These are phyloP conservation scores for Pyrenophora seminiperda DNA, from an alignment of 2,329 filamentous ascomycete species.

Conservation along the genomic window DNA sequence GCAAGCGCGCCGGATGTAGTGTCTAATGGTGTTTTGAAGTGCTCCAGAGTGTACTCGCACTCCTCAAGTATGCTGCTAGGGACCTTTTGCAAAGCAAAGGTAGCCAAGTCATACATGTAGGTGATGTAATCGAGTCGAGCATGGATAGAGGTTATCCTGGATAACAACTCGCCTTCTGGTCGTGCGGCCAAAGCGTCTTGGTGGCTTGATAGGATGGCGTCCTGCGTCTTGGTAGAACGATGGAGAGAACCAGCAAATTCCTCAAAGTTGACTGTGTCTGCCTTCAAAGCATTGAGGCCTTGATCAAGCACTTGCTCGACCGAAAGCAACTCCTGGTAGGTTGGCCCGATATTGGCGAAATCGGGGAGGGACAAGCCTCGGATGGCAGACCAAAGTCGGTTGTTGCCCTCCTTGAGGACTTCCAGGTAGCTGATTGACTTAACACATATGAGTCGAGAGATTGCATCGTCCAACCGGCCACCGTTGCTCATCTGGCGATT, in stretches of 20 bases:
- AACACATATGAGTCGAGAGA: conserved; percentile 65
- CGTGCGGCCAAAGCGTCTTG: conserved; percentile 21
- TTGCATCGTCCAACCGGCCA: conserved; percentile 76
- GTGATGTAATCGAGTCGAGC: conserved; percentile 30
- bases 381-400: conserved; percentile 81
- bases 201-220: conserved; percentile 22
- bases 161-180: conserved; percentile 36
- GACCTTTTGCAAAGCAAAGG: conserved; percentile 16
- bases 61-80: conserved; percentile 7
- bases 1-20: conserved; percentile 22
- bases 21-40: conserved; percentile 22
- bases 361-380: conserved; percentile 76
- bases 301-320: conserved; percentile 87
- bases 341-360: conserved; percentile 78
- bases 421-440: conserved; percentile 84
- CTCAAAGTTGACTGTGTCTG: conserved; percentile 83
- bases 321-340: conserved; percentile 85
- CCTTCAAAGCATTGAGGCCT: conserved; percentile 83
- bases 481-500: conserved; percentile 67
- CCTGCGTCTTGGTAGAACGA: conserved; percentile 44
- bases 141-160: conserved; percentile 26
- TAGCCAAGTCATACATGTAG: conserved; percentile 24
- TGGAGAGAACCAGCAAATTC: conserved; percentile 82
- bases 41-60: conserved; percentile 50
- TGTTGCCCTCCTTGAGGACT: conserved; percentile 82